Percentiles rank a stretch among this genome's conserved stretches.
Evolutionary conservation across 768 basidiomycete genomes (phyloP).

Genomic region (Leccinum truebloodii): DNA sequence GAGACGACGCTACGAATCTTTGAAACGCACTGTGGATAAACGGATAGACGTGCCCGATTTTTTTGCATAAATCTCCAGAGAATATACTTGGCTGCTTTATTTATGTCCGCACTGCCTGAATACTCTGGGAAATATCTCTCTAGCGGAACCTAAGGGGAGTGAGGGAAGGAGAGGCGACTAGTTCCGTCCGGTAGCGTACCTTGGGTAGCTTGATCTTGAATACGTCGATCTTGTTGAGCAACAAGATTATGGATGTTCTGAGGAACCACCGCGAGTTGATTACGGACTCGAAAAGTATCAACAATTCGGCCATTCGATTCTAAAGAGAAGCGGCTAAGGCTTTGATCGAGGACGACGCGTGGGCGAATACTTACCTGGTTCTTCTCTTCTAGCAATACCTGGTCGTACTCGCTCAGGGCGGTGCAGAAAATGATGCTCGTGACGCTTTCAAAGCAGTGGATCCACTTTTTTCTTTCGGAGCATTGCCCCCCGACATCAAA

Average conservation of each 20-base stretch:
- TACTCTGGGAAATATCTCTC: conserved; percentile 86
- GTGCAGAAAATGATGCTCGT: too few relatives aligned
- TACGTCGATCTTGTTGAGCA: conserved; percentile 73
- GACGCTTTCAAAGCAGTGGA: too few relatives aligned
- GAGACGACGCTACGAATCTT: neutral
- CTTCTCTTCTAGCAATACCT: too few relatives aligned
- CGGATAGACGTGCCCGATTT: conserved; percentile 78
- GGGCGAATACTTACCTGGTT: too few relatives aligned
- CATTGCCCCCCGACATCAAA: too few relatives aligned
- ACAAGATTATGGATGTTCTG: conserved; percentile 63
- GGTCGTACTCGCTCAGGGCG: too few relatives aligned
- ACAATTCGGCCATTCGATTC: conserved; percentile 77
- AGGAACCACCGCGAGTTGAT: conserved; percentile 82
- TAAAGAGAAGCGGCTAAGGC: conserved; percentile 21
- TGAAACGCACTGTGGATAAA: conserved; percentile 82
- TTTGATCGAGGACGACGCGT: neutral
- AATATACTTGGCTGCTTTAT: conserved; percentile 93
- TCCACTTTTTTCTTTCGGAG: too few relatives aligned
- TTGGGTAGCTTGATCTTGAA: conserved; percentile 75
- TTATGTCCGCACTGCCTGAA: conserved; percentile 85
- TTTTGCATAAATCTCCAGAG: conserved; percentile 95
- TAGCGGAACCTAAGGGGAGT: conserved; percentile 54
- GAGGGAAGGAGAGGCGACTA: neutral
- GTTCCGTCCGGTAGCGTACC: conserved; percentile 5
- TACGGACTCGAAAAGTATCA: conserved; percentile 73